Evolutionary conservation across 805 yeast species (phyloP).

Genomic region (Teunomyces atbi): DNA sequence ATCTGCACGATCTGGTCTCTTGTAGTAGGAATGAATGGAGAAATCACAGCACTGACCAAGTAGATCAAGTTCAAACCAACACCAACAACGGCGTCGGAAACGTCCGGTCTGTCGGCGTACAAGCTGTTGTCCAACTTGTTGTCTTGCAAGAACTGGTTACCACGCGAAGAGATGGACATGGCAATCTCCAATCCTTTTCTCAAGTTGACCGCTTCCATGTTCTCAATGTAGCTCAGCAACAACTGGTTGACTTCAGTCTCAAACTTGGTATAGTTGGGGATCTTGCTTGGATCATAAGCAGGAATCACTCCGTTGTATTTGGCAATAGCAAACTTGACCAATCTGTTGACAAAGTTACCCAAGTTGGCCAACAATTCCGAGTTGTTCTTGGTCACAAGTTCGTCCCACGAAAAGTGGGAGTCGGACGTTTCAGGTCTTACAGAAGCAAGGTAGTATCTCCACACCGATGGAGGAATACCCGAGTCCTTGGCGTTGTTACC

Average conservation of each 20-base stretch:
- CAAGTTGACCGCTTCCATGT: slow-evolving; percentile 75
- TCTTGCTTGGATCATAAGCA: slow-evolving; percentile 47
- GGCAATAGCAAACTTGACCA: slow-evolving; percentile 84
- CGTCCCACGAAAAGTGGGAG: slow-evolving; percentile 96
- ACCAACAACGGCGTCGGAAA: slow-evolving; percentile 89
- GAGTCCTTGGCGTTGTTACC: slow-evolving; percentile 97
- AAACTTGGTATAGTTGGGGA: slow-evolving; percentile 45
- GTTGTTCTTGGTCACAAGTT: slow-evolving; percentile 91
- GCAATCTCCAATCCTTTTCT: slow-evolving; percentile 90
- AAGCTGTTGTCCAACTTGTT: slow-evolving; percentile 89
- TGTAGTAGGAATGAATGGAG: slow-evolving; percentile 91
- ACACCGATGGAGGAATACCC: slow-evolving; percentile 86
- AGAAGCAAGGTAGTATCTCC: slow-evolving; percentile 94
- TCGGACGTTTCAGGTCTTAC: slow-evolving; percentile 95
- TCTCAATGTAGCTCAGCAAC: slow-evolving; percentile 58
- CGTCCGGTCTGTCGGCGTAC: slow-evolving; percentile 70
- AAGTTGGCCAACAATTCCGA: slow-evolving; percentile 90
- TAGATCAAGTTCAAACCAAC: slow-evolving; percentile 87
- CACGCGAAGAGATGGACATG: slow-evolving; percentile 88
- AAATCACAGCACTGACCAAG: slow-evolving; percentile 74
- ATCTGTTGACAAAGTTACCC: slow-evolving; percentile 95
- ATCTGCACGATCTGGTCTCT: slow-evolving; percentile 67
- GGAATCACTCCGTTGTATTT: slow-evolving; percentile 93
- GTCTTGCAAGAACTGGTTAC: slow-evolving; percentile 94
- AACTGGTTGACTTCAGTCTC: slow-evolving; percentile 61